These are phyloP conservation scores for Knoxdaviesia capensis DNA, from an alignment of 2,329 filamentous ascomycete species.

Conservation along the genomic window DNA sequence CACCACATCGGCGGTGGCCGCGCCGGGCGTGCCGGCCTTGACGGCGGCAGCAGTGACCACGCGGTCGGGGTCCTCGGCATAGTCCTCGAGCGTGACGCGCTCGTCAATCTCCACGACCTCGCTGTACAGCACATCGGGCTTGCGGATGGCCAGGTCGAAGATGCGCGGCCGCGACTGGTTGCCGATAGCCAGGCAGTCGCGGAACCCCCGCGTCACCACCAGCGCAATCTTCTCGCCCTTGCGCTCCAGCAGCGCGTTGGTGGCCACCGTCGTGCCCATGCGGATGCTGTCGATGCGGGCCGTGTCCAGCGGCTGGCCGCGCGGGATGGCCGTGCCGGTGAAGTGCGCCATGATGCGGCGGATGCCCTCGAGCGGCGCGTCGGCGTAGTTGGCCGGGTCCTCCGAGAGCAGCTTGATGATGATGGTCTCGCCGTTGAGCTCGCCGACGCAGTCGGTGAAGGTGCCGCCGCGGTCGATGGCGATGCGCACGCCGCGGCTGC, in stretches of 20 bases:
- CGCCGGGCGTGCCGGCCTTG: slow-evolving; percentile 24
- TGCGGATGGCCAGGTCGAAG: slow-evolving; percentile 73
- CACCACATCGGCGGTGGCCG: slow-evolving; percentile 39
- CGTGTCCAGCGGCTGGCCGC: slow-evolving; percentile 64
- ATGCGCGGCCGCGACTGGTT: slow-evolving; percentile 82
- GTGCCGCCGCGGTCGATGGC: slow-evolving; percentile 70
- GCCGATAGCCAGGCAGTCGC: slow-evolving; percentile 71
- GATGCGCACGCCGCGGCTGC: slow-evolving; percentile 45
- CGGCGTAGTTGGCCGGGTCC: slow-evolving; percentile 75
- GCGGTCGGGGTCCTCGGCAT: slow-evolving; percentile 66
- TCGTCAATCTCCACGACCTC: slow-evolving; percentile 78
- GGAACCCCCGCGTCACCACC: slow-evolving; percentile 74
- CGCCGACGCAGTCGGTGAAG: slow-evolving; percentile 83
- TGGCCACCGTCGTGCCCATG: slow-evolving; percentile 91
- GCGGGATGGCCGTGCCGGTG: slow-evolving; percentile 52
- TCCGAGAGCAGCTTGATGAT: slow-evolving; percentile 80
- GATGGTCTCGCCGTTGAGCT: slow-evolving; percentile 57
- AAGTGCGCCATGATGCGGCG: slow-evolving; percentile 68
- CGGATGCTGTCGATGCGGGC: slow-evolving; percentile 73
- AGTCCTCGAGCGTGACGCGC: slow-evolving; percentile 78
- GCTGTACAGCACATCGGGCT: slow-evolving; percentile 74
- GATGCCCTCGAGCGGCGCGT: slow-evolving; percentile 83
- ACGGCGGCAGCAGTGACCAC: slow-evolving; percentile 31
- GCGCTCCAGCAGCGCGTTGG: slow-evolving; percentile 73
- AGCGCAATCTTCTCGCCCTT: slow-evolving; percentile 81